These are phyloP conservation scores for Panicum virgatum DNA, from an alignment of 202 grass and related monocot species.

Conservation along the genomic window DNA sequence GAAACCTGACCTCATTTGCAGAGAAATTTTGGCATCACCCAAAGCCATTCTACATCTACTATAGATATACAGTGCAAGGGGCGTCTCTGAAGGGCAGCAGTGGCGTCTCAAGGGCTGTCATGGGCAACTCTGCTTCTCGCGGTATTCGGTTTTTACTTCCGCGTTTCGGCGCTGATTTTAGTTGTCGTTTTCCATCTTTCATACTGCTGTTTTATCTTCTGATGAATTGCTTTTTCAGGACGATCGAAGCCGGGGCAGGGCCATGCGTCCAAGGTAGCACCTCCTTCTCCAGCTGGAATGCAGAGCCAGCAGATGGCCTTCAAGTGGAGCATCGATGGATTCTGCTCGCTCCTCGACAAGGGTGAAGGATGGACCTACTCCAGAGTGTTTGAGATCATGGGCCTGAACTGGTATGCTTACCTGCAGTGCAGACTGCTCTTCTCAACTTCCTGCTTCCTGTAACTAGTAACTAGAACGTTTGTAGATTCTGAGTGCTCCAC, in stretches of 20 bases:
- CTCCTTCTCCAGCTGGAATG: background rate
- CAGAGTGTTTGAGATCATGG: constrained; percentile 34
- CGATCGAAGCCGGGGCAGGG: background rate
- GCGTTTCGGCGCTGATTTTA: background rate
- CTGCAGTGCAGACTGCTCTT: background rate
- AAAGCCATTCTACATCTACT: background rate
- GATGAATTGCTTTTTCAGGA: too few relatives aligned
- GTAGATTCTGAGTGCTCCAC: background rate
- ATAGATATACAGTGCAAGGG: constrained; percentile 6
- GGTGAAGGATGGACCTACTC: constrained; percentile 39
- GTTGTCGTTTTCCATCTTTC: background rate
- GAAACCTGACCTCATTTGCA: background rate
- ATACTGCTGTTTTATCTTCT: background rate
- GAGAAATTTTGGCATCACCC: background rate
- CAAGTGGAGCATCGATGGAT: constrained; percentile 44
- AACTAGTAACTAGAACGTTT: background rate
- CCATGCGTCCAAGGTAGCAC: background rate
- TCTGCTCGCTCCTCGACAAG: constrained; percentile 40
- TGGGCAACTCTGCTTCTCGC: constrained; percentile 31
- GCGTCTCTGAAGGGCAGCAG: background rate
- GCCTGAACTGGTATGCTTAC: constrained; percentile 13
- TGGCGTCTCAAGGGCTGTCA: background rate
- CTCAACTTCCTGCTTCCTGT: background rate
- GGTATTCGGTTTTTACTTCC: background rate
- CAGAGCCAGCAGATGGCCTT: constrained; percentile 15